Conservation (phyloP, 306 rosid species). For the Acacia melanoxylon region DNA sequence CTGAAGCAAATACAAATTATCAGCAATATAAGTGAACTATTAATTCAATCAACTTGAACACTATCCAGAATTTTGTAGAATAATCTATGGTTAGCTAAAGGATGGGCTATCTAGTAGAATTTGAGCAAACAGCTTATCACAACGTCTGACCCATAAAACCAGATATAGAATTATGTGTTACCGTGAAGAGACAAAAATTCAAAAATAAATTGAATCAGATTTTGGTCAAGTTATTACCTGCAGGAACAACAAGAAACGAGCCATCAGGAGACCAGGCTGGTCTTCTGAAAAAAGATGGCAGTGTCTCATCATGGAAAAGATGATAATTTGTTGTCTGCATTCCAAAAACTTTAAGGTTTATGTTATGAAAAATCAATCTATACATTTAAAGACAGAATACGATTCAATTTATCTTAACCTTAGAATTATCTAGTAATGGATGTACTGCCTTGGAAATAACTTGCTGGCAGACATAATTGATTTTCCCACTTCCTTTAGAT, state of each 20-base stretch:
- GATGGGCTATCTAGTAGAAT: background rate
- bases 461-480: conserved; percentile 73
- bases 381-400: conserved; percentile 15
- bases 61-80: conserved; percentile 23
- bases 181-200: background rate
- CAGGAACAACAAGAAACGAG: conserved; percentile 84
- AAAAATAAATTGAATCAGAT: conserved; percentile 15
- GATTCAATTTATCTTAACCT: conserved; percentile 52
- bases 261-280: conserved; percentile 98
- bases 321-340: conserved; percentile 70
- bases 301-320: conserved; percentile 87
- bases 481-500: conserved; percentile 62
- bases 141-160: conserved; percentile 23
- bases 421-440: conserved; percentile 54
- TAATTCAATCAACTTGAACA: conserved; percentile 23
- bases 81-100: conserved; percentile 4
- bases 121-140: background rate
- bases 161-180: background rate
- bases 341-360: conserved; percentile 30
- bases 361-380: conserved; percentile 25
- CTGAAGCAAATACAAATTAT: background rate
- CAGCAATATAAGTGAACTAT: background rate
- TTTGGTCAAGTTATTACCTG: conserved; percentile 59
- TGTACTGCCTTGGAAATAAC: conserved; percentile 79
- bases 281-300: conserved; percentile 96